phyloP scores from a whole-genome alignment of 2,329 filamentous ascomycete genomes.

The Penicillium hordei region DNA sequence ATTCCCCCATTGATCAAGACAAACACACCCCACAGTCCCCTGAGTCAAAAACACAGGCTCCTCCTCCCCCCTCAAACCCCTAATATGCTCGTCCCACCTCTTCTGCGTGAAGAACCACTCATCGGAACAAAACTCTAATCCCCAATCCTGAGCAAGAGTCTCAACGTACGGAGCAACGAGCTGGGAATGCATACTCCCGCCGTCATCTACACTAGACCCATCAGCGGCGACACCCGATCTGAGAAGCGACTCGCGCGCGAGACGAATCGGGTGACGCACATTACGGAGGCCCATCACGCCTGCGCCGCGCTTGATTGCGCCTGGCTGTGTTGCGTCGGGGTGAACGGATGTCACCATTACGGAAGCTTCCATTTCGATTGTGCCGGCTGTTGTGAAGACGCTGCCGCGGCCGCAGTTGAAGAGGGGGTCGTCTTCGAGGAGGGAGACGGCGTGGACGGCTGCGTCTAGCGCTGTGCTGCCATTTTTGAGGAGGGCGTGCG shows the following conservation, averaged over 20 bases:
- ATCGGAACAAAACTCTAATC: slow-evolving; percentile 66
- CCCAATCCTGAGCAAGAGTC: slow-evolving; percentile 60
- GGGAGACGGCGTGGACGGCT: slow-evolving; percentile 70
- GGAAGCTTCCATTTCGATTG: slow-evolving; percentile 81
- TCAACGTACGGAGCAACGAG: slow-evolving; percentile 69
- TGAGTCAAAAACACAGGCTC: slow-evolving; percentile 59
- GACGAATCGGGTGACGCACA: slow-evolving; percentile 76
- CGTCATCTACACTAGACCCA: slow-evolving; percentile 48
- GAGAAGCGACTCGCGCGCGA: slow-evolving; percentile 70
- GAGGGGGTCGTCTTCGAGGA: slow-evolving; percentile 75
- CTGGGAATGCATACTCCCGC: slow-evolving; percentile 59
- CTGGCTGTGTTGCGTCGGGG: slow-evolving; percentile 6
- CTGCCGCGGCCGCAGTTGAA: slow-evolving; percentile 85
- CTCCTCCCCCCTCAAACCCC: slow-evolving; percentile 51
- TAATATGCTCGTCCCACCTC: slow-evolving; percentile 74
- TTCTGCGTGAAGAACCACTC: slow-evolving; percentile 76
- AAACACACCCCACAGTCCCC: slow-evolving; percentile 81
- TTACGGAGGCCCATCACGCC: slow-evolving; percentile 71
- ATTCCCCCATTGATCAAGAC: slow-evolving; percentile 72
- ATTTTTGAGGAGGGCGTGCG: slow-evolving; percentile 41
- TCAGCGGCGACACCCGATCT: slow-evolving; percentile 54
- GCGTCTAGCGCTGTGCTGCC: slow-evolving; percentile 66
- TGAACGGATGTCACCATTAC: slow-evolving; percentile 70
- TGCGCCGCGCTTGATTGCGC: slow-evolving; percentile 71
- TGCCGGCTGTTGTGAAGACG: slow-evolving; percentile 79